Conservation (phyloP, 78 protist species). For the Capsaspora owczarzaki region DNA sequence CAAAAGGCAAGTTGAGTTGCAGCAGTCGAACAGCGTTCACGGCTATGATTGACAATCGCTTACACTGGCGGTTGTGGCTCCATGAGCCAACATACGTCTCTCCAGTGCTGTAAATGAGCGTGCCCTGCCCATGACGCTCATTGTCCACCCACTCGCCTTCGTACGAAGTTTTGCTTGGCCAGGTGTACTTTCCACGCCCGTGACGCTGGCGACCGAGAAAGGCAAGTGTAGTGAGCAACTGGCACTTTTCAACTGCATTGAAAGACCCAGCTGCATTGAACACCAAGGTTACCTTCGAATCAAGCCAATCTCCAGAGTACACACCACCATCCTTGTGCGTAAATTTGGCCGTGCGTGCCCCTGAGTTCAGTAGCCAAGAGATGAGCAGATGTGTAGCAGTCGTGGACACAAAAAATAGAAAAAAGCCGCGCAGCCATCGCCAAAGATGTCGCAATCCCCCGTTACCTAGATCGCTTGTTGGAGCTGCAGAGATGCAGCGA, state of each 20-base stretch:
- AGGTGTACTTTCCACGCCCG: neutral
- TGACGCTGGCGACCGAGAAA: neutral
- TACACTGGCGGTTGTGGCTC: neutral
- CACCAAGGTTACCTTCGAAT: neutral
- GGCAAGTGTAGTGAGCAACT: too few relatives aligned
- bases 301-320: neutral
- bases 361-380: too few relatives aligned
- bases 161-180: neutral
- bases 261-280: neutral
- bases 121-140: neutral
- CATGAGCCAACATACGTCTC: neutral
- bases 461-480: too few relatives aligned
- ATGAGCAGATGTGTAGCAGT: too few relatives aligned
- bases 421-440: too few relatives aligned
- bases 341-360: neutral
- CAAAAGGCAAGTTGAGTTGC: too few relatives aligned
- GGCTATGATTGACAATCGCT: too few relatives aligned
- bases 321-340: neutral
- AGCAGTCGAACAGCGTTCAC: too few relatives aligned
- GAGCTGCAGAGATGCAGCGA: too few relatives aligned
- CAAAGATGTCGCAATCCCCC: too few relatives aligned
- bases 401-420: too few relatives aligned
- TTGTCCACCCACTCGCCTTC: slow-evolving; percentile 8
- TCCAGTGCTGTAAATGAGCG: neutral
- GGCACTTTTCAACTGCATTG: too few relatives aligned